Percentiles rank a stretch among this genome's conserved stretches.
Evolutionary conservation across 257 asterid genomes (phyloP).

Genomic region (Datura wrightii): DNA sequence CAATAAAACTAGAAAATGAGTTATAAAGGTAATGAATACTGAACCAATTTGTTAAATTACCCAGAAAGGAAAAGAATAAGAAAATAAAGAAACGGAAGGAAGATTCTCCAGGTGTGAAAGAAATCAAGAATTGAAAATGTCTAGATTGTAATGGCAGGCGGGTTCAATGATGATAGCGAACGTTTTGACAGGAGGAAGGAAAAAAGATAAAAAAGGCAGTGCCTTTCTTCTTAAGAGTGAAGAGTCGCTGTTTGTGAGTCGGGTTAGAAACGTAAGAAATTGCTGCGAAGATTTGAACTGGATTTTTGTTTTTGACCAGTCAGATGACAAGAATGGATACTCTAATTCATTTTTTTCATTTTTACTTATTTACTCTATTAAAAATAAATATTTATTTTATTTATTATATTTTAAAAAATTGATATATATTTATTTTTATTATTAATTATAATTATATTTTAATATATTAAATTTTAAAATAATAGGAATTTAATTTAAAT

Average conservation of each 20-base stretch:
- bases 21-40: background rate
- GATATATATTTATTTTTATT: too few relatives aligned
- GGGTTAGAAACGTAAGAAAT: background rate
- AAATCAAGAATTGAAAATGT: slow-evolving; percentile 18
- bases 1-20: background rate
- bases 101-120: slow-evolving; percentile 9
- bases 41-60: background rate
- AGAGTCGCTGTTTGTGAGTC: background rate
- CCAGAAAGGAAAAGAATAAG: background rate
- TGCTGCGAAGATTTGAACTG: background rate
- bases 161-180: background rate
- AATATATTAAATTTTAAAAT: too few relatives aligned
- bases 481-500: too few relatives aligned
- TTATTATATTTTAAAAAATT: too few relatives aligned
- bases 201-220: background rate
- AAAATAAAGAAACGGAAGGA: background rate
- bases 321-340: background rate
- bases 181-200: background rate
- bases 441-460: too few relatives aligned
- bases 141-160: background rate
- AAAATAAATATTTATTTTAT: too few relatives aligned
- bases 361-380: too few relatives aligned
- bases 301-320: slow-evolving; percentile 19
- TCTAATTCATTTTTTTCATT: too few relatives aligned
- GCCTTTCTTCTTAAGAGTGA: background rate